Conservation (phyloP, 2,329 filamentous ascomycete genomes). For the Cladosporium cucumerinum region DNA sequence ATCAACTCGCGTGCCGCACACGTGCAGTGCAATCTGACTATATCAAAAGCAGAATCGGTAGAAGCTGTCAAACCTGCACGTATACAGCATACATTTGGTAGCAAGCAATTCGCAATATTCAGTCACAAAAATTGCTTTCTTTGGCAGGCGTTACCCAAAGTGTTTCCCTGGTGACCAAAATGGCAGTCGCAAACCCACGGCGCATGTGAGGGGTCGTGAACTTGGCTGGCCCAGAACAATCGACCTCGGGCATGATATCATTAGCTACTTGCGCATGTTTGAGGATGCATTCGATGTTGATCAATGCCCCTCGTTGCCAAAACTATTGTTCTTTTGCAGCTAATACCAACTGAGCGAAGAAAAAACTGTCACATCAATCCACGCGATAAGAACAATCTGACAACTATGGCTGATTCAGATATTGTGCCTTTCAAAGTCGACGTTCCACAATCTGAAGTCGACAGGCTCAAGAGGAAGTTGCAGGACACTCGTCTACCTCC, state of each 20-base stretch:
- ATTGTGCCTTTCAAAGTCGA: conserved; percentile 35
- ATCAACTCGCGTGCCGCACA: too few species aligned
- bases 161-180: not conserved
- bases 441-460: conserved; percentile 36
- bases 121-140: not conserved
- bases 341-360: not conserved
- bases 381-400: not conserved
- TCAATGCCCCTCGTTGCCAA: too few species aligned
- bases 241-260: conserved; percentile 1
- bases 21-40: too few species aligned
- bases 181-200: not conserved
- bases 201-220: not conserved
- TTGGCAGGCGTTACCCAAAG: too few species aligned
- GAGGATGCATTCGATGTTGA: too few species aligned
- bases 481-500: conserved; percentile 34
- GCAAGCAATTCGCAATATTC: not conserved
- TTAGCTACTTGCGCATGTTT: not conserved
- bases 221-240: not conserved
- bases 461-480: conserved; percentile 37
- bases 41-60: not conserved
- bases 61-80: not conserved
- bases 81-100: not conserved
- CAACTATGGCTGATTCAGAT: conserved; percentile 14
- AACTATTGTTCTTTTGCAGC: not conserved
- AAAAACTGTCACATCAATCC: not conserved